phyloP scores from a whole-genome alignment of 768 basidiomycete genomes.

The Crucibulum laeve region DNA sequence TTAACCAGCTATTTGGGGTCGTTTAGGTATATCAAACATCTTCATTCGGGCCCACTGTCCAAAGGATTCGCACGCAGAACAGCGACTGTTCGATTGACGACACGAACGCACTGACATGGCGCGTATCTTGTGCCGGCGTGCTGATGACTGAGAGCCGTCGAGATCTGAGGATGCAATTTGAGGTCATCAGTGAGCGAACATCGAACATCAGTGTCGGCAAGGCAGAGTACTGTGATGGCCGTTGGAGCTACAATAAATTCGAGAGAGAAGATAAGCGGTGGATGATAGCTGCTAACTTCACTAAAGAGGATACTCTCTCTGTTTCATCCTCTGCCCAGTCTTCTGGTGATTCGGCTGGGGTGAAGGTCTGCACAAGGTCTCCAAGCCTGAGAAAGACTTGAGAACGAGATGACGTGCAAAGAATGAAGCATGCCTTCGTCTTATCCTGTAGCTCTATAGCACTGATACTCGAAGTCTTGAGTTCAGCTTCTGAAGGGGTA shows the following conservation, averaged over 20 bases:
- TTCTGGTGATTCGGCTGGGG: conserved; percentile 33
- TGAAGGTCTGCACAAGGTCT: conserved; percentile 46
- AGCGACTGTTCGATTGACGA: conserved; percentile 72
- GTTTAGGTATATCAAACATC: conserved; percentile 56
- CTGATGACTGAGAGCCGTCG: conserved; percentile 48
- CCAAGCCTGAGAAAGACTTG: conserved; percentile 43
- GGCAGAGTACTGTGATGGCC: conserved; percentile 64
- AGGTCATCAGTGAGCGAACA: conserved; percentile 59
- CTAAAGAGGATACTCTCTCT: conserved; percentile 51
- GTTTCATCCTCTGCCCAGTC: conserved; percentile 74
- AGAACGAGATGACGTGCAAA: conserved; percentile 45
- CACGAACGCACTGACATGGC: conserved; percentile 81
- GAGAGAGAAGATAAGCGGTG: neutral
- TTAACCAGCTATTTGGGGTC: conserved; percentile 2
- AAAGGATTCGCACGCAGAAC: conserved; percentile 82
- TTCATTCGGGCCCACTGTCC: conserved; percentile 72
- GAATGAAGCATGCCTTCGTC: conserved; percentile 70
- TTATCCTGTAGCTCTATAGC: conserved; percentile 33
- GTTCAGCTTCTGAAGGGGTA: no score
- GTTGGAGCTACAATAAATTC: conserved; percentile 41
- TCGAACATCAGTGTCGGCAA: conserved; percentile 72
- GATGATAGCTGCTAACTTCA: conserved; percentile 41
- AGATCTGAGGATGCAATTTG: conserved; percentile 32
- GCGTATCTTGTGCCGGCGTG: conserved; percentile 79
- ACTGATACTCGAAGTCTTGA: no score